Evolutionary conservation across 371 early-diverging fungal genomes (phyloP).

Genomic region (Mortierella sp.): DNA sequence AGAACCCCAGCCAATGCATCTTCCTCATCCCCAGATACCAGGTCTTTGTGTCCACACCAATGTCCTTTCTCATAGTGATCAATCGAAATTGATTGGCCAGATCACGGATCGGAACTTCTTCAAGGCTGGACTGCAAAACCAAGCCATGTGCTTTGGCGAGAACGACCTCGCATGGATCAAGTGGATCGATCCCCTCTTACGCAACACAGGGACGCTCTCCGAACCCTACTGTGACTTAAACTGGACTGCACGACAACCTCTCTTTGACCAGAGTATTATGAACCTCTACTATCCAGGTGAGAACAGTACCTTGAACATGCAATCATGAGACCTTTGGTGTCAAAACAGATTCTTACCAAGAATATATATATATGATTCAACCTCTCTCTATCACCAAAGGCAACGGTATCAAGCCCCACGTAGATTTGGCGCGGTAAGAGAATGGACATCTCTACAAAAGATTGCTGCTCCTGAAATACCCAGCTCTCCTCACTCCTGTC

Average conservation of each 20-base stretch:
- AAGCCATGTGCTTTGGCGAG: constrained; percentile 52
- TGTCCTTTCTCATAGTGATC: constrained; percentile 39
- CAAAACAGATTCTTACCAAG: too few species aligned
- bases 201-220: constrained; percentile 7
- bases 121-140: constrained; percentile 42
- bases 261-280: constrained; percentile 53
- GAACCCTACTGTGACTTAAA: constrained; percentile 17
- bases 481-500: too few species aligned
- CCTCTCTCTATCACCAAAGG: constrained; percentile 14
- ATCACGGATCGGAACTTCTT: constrained; percentile 45
- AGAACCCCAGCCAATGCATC: constrained; percentile 14
- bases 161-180: constrained; percentile 34
- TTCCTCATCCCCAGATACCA: constrained; percentile 19
- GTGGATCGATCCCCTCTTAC: constrained; percentile 25
- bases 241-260: constrained; percentile 31
- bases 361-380: too few species aligned
- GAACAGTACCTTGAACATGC: too few species aligned
- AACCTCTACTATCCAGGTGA: constrained; percentile 48
- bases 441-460: not conserved
- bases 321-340: too few species aligned
- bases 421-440: constrained; percentile 43
- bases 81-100: constrained; percentile 28
- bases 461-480: too few species aligned
- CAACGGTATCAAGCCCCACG: constrained; percentile 49
- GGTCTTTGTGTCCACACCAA: constrained; percentile 35